Percentiles rank a stretch among this genome's conserved stretches.
phyloP scores from a whole-genome alignment of 1,139 yeast genomes.

The Scheffersomyces parashehatae region DNA sequence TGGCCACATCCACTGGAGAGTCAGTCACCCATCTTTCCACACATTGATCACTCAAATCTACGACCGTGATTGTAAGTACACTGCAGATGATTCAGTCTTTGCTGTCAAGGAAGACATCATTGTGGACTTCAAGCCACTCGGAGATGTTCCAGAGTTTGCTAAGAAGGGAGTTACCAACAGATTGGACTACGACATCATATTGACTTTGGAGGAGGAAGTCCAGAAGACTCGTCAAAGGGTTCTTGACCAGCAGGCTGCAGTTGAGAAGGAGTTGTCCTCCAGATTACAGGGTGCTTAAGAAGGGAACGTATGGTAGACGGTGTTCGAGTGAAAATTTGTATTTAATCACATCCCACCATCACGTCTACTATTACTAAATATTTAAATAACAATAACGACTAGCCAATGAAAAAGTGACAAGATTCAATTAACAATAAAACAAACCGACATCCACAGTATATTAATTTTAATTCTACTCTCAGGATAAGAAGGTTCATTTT shows the following conservation, averaged over 20 bases:
- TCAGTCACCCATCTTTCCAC: constrained; percentile 24
- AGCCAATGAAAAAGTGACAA: too few species aligned
- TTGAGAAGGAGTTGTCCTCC: constrained; percentile 3
- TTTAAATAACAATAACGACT: too few species aligned
- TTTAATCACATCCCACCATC: too few species aligned
- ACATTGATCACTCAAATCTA: constrained; percentile 29
- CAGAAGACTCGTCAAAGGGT: constrained; percentile 7
- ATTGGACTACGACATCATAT: constrained; percentile 17
- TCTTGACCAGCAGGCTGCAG: constrained; percentile 4
- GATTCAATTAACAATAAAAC: too few species aligned
- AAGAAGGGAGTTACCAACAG: constrained; percentile 13
- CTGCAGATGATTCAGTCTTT: constrained; percentile 28
- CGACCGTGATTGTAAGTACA: constrained; percentile 21
- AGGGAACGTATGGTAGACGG: too few species aligned
- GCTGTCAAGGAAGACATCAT: constrained; percentile 32
- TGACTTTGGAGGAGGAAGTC: constrained; percentile 16
- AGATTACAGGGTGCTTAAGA: neutral
- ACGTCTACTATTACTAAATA: too few species aligned
- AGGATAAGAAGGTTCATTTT: too few species aligned
- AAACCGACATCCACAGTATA: too few species aligned
- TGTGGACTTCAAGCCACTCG: constrained; percentile 19
- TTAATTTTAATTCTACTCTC: too few species aligned
- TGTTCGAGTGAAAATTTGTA: too few species aligned
- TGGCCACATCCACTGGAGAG: constrained; percentile 24
- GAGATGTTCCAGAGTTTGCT: constrained; percentile 4